phyloP scores from a whole-genome alignment of 495 filamentous ascomycete species.

The Tuber umbilicatum region DNA sequence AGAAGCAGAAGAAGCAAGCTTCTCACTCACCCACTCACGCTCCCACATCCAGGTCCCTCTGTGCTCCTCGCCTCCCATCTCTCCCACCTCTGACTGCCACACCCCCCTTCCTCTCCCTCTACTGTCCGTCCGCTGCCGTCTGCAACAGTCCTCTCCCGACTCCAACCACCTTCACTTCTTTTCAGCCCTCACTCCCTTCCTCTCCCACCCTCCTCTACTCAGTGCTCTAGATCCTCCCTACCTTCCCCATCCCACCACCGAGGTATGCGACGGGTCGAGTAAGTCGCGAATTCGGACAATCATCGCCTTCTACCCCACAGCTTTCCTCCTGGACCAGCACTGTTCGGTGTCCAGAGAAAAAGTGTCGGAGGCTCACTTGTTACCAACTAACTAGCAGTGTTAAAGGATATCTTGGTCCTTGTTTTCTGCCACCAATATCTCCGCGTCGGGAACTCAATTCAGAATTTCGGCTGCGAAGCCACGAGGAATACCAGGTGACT shows the following conservation, averaged over 20 bases:
- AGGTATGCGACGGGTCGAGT: slow-evolving; percentile 26
- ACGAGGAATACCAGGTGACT: slow-evolving; percentile 7
- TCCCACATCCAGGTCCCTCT: background rate
- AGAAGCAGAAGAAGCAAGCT: background rate
- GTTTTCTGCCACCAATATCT: slow-evolving; percentile 2
- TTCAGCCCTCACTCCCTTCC: slow-evolving; percentile 14
- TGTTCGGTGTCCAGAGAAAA: slow-evolving; percentile 5
- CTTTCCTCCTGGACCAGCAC: slow-evolving; percentile 20
- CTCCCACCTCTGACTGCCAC: slow-evolving; percentile 22
- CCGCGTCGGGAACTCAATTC: slow-evolving; percentile 21
- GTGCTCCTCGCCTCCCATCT: slow-evolving; percentile 12
- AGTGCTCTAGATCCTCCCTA: slow-evolving; percentile 7
- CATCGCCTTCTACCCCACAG: slow-evolving; percentile 9
- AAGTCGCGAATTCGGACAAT: slow-evolving; percentile 32
- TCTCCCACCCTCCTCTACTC: slow-evolving; percentile 16
- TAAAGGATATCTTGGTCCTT: background rate
- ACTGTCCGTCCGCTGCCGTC: slow-evolving; percentile 31
- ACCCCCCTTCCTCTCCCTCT: slow-evolving; percentile 16
- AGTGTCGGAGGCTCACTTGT: background rate
- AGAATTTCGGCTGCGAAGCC: slow-evolving; percentile 9
- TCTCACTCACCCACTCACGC: background rate
- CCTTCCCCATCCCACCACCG: slow-evolving; percentile 17
- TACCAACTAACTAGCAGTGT: background rate
- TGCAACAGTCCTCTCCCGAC: slow-evolving; percentile 18
- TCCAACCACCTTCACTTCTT: slow-evolving; percentile 28